Conservation (phyloP, 148 eudicot genomes). For the Diospyros kaki region DNA sequence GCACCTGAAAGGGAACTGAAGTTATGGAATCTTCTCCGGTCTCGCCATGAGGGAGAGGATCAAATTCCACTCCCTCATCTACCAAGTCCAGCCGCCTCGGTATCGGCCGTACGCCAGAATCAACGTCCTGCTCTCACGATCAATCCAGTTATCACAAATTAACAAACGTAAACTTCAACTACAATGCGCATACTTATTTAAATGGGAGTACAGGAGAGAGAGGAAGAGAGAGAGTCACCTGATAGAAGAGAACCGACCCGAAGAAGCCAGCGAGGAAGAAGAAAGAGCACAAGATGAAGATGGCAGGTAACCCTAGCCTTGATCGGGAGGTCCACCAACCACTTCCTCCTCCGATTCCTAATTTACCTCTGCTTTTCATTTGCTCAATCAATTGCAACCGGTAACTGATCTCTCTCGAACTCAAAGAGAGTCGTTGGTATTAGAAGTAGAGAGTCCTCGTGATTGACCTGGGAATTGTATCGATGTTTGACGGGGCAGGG, state of each 20-base stretch:
- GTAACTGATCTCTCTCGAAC: neutral
- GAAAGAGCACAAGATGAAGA: conserved; percentile 54
- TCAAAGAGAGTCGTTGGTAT: neutral
- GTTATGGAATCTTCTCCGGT: conserved; percentile 64
- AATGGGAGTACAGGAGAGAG: neutral
- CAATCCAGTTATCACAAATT: neutral
- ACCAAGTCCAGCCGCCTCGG: conserved; percentile 30
- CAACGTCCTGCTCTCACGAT: conserved; percentile 21
- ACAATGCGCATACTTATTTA: neutral
- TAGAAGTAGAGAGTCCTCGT: neutral
- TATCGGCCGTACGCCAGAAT: conserved; percentile 28
- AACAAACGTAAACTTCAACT: neutral
- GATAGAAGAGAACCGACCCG: conserved; percentile 54
- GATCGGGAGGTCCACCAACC: conserved; percentile 38
- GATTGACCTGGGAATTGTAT: too few species aligned
- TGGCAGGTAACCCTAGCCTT: conserved; percentile 53
- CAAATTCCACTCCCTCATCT: conserved; percentile 29
- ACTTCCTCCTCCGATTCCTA: conserved; percentile 22
- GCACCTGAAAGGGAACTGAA: conserved; percentile 78
- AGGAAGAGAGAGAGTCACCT: conserved; percentile 20
- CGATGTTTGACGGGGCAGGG: neutral
- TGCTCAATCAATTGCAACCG: neutral
- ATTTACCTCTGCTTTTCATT: conserved; percentile 60
- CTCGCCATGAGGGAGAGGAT: conserved; percentile 54
- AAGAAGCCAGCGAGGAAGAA: conserved; percentile 80